phyloP scores from a whole-genome alignment of 2,329 filamentous ascomycete genomes.

The Nakataea oryzae region DNA sequence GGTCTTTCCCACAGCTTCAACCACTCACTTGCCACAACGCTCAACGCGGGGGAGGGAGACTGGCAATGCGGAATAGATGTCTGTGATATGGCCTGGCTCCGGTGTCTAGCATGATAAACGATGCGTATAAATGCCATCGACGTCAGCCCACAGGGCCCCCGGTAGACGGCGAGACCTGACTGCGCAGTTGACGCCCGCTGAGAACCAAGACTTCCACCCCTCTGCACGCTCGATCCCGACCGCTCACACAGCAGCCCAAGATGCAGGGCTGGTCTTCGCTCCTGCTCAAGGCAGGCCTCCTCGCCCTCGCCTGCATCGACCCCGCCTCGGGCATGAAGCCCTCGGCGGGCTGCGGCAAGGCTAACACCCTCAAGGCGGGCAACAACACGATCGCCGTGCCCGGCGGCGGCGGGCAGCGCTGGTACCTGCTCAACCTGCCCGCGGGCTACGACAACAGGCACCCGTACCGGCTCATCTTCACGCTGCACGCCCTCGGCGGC shows the following conservation, averaged over 20 bases:
- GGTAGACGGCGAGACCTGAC: background rate
- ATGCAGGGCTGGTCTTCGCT: background rate
- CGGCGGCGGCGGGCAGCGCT: background rate
- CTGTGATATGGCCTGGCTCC: no score
- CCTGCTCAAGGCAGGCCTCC: background rate
- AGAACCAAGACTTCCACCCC: background rate
- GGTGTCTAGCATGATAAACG: background rate
- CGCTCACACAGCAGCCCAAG: background rate
- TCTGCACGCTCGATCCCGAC: background rate
- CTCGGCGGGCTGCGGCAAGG: background rate
- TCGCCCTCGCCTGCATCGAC: conserved; percentile 1
- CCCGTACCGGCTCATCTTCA: conserved; percentile 29
- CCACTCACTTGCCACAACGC: background rate
- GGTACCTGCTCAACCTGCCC: background rate
- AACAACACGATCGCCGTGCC: background rate
- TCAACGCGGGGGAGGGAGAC: background rate
- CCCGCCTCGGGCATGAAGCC: background rate
- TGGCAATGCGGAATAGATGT: background rate
- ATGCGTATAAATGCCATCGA: background rate
- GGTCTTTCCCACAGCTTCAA: no score
- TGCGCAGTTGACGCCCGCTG: no score
- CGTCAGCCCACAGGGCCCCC: no score
- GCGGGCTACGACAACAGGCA: conserved; percentile 22
- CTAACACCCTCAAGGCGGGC: background rate
- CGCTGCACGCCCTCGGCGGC: conserved; percentile 28